phyloP scores from a whole-genome alignment of 2,329 filamentous ascomycete species.

The Juglanconis juglandina region DNA sequence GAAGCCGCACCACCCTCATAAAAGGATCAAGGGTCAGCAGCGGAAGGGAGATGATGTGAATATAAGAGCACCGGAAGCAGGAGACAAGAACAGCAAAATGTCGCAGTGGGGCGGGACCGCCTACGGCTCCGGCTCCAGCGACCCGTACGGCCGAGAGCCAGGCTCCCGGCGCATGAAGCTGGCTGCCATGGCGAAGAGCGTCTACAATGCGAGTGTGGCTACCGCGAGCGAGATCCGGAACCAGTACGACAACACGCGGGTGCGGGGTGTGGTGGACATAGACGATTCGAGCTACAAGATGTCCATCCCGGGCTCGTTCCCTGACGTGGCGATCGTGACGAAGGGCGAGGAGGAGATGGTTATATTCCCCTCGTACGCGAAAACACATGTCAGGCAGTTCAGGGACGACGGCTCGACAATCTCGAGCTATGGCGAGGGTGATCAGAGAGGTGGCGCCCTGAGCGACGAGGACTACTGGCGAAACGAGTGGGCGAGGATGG shows the following conservation, averaged over 20 bases:
- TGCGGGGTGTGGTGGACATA: conserved; percentile 32
- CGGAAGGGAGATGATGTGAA: conserved; percentile 4
- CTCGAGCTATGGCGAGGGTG: not conserved
- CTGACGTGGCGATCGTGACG: conserved; percentile 75
- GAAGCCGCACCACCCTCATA: conserved; percentile 29
- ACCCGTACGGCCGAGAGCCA: conserved; percentile 46
- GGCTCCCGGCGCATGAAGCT: conserved; percentile 77
- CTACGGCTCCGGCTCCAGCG: conserved; percentile 29
- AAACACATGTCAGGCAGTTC: conserved; percentile 65
- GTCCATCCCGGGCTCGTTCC: conserved; percentile 72
- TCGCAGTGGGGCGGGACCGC: conserved; percentile 16
- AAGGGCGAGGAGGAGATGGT: conserved; percentile 89
- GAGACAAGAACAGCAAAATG: conserved; percentile 20
- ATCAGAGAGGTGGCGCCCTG: conserved; percentile 33
- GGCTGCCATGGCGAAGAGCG: conserved; percentile 58
- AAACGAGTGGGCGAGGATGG: conserved; percentile 72
- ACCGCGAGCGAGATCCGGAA: conserved; percentile 59
- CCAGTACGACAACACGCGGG: conserved; percentile 54
- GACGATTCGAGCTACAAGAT: conserved; percentile 33
- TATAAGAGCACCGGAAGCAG: conserved; percentile 13
- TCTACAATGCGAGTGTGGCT: conserved; percentile 54
- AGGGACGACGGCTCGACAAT: conserved; percentile 38
- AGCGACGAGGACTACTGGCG: conserved; percentile 72
- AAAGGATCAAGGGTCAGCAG: not conserved
- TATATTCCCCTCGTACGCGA: conserved; percentile 89